These are phyloP conservation scores for Biancaea sappan DNA, from an alignment of 306 rosid genomes.

Conservation along the genomic window DNA sequence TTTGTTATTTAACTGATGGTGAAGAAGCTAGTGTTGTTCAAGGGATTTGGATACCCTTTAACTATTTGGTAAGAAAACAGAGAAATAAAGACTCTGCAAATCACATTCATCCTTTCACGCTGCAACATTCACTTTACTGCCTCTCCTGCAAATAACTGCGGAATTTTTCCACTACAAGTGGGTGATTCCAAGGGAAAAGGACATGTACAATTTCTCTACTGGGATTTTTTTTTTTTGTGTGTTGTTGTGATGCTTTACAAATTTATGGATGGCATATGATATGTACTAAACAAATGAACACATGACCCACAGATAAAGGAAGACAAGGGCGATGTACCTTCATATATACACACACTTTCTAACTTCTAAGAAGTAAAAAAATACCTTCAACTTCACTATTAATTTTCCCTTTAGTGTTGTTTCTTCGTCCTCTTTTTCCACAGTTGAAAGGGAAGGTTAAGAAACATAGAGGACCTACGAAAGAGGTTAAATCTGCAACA, in stretches of 20 bases:
- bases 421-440: conserved; percentile 21
- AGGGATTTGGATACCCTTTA: conserved; percentile 21
- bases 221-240: too few relatives aligned
- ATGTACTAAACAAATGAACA: not conserved
- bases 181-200: conserved; percentile 40
- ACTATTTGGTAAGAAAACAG: not conserved
- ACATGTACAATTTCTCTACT: conserved; percentile 31
- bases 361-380: conserved; percentile 10
- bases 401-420: conserved; percentile 16
- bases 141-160: conserved; percentile 29
- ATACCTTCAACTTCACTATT: conserved; percentile 26
- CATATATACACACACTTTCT: not conserved
- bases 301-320: not conserved
- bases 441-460: conserved; percentile 28
- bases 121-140: conserved; percentile 31
- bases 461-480: conserved; percentile 45
- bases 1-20: not conserved
- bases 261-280: not conserved
- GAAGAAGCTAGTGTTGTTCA: not conserved
- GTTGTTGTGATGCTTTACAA: too few relatives aligned
- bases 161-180: conserved; percentile 22
- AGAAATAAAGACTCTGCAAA: conserved; percentile 21
- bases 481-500: conserved; percentile 46
- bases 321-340: conserved; percentile 10
- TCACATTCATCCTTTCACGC: conserved; percentile 13